phyloP scores from a whole-genome alignment of 257 asterid species.

The Plantago ovata region DNA sequence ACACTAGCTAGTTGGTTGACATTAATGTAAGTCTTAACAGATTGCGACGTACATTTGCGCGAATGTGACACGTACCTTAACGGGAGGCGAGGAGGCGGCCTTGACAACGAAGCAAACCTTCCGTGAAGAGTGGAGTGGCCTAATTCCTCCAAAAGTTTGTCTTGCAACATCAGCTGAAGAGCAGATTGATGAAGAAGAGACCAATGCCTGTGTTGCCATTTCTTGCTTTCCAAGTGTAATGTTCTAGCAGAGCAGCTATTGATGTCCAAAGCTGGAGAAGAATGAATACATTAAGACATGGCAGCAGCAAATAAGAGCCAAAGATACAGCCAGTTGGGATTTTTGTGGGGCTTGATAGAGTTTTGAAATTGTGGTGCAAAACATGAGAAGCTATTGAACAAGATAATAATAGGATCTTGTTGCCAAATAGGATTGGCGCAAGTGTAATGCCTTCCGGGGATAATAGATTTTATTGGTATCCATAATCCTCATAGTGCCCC shows the following conservation, averaged over 20 bases:
- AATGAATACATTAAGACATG: not conserved
- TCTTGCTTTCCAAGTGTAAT: not conserved
- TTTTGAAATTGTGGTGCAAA: constrained; percentile 52
- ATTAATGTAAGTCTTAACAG: not conserved
- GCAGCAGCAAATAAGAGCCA: constrained; percentile 27
- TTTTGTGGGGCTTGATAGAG: constrained; percentile 42
- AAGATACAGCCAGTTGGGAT: not conserved
- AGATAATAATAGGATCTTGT: constrained; percentile 52
- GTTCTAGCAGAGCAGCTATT: constrained; percentile 5
- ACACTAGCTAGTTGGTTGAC: too few relatives aligned
- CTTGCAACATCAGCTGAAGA: constrained; percentile 76
- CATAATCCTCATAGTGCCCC: too few relatives aligned
- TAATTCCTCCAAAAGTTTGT: constrained; percentile 52
- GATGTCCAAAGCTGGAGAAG: constrained; percentile 7
- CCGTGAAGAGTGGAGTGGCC: constrained; percentile 46
- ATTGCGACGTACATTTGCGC: not conserved
- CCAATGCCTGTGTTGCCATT: constrained; percentile 92
- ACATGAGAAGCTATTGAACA: constrained; percentile 6
- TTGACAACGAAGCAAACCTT: constrained; percentile 62
- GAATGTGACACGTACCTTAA: constrained; percentile 54
- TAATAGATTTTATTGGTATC: not conserved
- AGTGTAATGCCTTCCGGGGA: constrained; percentile 27
- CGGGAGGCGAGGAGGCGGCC: constrained; percentile 80
- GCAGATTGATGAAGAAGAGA: constrained; percentile 86
- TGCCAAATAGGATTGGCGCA: constrained; percentile 50